A percentile compares a stretch with the other conserved stretches of the same genome.
Evolutionary conservation across 2,329 filamentous ascomycete species (phyloP).

Genomic region (Lasiodiplodia citricola): DNA sequence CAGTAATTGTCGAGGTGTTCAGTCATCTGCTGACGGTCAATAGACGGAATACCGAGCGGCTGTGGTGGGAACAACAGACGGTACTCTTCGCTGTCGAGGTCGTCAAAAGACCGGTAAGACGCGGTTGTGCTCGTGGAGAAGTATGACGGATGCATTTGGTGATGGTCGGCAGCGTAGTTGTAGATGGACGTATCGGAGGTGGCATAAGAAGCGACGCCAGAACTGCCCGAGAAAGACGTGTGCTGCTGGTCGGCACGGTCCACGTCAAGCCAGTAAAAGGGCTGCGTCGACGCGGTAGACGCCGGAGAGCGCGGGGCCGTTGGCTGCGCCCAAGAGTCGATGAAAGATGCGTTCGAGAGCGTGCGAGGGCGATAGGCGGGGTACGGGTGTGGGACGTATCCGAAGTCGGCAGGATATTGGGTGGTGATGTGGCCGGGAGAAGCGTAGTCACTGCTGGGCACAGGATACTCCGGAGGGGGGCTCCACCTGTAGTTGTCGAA

Average conservation of each 20-base stretch:
- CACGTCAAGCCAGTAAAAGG: slow-evolving; percentile 27
- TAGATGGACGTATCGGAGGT: slow-evolving; percentile 27
- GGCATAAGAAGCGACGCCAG: slow-evolving; percentile 23
- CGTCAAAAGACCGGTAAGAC: slow-evolving; percentile 39
- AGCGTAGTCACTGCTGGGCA: slow-evolving; percentile 39
- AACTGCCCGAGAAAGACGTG: slow-evolving; percentile 24
- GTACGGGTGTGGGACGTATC: slow-evolving; percentile 25
- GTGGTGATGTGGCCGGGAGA: slow-evolving; percentile 34
- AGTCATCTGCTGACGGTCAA: slow-evolving; percentile 35
- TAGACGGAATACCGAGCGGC: slow-evolving; percentile 38
- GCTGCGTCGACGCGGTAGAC: slow-evolving; percentile 39
- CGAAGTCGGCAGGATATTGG: slow-evolving; percentile 23
- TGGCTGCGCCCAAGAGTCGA: slow-evolving; percentile 32
- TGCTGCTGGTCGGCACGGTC: slow-evolving; percentile 19
- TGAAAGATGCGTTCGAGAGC: slow-evolving; percentile 44
- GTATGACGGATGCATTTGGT: slow-evolving; percentile 23
- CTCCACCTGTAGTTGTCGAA: slow-evolving; percentile 24
- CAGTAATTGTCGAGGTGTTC: slow-evolving; percentile 53
- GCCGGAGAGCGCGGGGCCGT: slow-evolving; percentile 36
- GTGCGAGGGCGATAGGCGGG: slow-evolving; percentile 39
- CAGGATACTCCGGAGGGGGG: slow-evolving; percentile 30
- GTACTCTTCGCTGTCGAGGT: slow-evolving; percentile 45
- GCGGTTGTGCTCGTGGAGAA: slow-evolving; percentile 26
- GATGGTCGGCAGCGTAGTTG: slow-evolving; percentile 23
- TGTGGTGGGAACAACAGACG: slow-evolving; percentile 42